phyloP scores from a whole-genome alignment of 2,329 filamentous ascomycete species.

The Zasmidium cellare region DNA sequence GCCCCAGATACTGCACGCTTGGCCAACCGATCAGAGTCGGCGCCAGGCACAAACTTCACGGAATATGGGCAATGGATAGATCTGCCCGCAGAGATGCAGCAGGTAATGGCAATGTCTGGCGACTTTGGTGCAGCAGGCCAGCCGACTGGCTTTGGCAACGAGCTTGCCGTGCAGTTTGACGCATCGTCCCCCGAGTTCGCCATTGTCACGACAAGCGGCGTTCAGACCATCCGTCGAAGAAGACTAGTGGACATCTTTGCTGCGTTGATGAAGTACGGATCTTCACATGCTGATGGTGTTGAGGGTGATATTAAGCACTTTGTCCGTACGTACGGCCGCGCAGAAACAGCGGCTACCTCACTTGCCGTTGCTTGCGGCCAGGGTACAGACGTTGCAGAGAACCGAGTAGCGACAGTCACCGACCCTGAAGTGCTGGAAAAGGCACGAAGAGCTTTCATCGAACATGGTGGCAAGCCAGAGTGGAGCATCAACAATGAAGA shows the following conservation, averaged over 20 bases:
- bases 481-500: constrained; percentile 72
- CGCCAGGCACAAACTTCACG: constrained; percentile 59
- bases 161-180: constrained; percentile 95
- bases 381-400: constrained; percentile 76
- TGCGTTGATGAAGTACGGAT: constrained; percentile 65
- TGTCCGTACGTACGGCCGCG: constrained; percentile 79
- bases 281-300: constrained; percentile 72
- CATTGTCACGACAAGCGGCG: constrained; percentile 84
- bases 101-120: constrained; percentile 73
- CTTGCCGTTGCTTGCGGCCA: constrained; percentile 94
- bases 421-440: constrained; percentile 85
- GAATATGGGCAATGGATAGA: constrained; percentile 82
- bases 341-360: constrained; percentile 86
- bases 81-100: constrained; percentile 72
- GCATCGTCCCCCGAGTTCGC: constrained; percentile 79
- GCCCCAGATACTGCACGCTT: constrained; percentile 88
- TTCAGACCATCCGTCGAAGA: constrained; percentile 81
- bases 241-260: constrained; percentile 92
- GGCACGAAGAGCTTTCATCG: constrained; percentile 84
- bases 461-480: constrained; percentile 84
- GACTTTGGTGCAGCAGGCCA: constrained; percentile 68
- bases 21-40: constrained; percentile 39
- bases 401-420: constrained; percentile 67
- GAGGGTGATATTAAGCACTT: constrained; percentile 82
- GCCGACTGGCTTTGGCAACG: constrained; percentile 85